Base-by-base conservation (phyloP, 257 asterid species). In the Plectranthus barbatus region DNA sequence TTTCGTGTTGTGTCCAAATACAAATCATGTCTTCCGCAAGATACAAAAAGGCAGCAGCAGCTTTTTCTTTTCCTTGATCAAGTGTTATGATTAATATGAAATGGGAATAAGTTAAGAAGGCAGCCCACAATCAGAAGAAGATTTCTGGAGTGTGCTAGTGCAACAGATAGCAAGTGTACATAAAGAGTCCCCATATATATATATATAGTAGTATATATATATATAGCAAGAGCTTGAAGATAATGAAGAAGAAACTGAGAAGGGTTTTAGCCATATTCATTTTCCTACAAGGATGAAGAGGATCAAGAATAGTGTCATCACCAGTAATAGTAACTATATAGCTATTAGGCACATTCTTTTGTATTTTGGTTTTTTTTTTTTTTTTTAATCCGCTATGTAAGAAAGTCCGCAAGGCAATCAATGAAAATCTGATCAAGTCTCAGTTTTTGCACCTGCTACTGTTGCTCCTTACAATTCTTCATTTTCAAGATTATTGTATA, bases 341-440 rank as follows among this genome's bases (percentile, higher is more conserved):
- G 74, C 60, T 66, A 65, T 64, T 66, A 69, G 62, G 45, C 41
- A 66, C 39, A 52, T 70, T 70, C 68, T 70, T 69, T 56, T 53
- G 60, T 49, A 40, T 68, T 62, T 41, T 49, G 17, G 13, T 4
- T 20, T 17, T 36, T 19, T 24, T 42, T 2, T 42, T 10, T 52
- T 4, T 11, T 21, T 69, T 68, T 15, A 1, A 23, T 44, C 2
- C 57, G 6, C 46, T 54, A 42, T 80, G 83, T 72, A 71, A 58
- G n/a, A 66, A 81, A 81, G 84, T 77, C 86, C 86, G 86, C 76
- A 81, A 81, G 86, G 83, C 86, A 76, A 74, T 44, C 46, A 64
- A 74, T 69, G 72, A 60, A 50, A 62, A 56, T 70, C 21, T 61
- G n/a, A n/a, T n/a, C 29, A 14, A 31, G 34, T 40, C 51, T 24